These are phyloP conservation scores for Amylostereum areolatum DNA, from an alignment of 1,284 basidiomycete genomes.

Conservation along the genomic window DNA sequence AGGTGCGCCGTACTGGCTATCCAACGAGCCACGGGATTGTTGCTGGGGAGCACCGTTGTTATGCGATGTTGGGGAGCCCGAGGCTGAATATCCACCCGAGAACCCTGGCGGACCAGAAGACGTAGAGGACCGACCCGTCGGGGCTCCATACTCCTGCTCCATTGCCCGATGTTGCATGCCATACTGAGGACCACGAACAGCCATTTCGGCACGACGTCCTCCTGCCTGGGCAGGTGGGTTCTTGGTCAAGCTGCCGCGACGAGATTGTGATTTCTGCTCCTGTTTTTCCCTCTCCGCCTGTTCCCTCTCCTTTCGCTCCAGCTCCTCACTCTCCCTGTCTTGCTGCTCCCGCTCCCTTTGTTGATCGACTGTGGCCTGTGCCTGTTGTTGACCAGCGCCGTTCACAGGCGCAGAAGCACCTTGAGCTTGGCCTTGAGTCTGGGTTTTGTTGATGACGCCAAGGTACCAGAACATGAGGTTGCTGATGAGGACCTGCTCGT, in stretches of 20 bases:
- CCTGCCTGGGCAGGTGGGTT: conserved; percentile 39
- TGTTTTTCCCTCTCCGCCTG: conserved; percentile 38
- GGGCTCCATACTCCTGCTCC: conserved; percentile 67
- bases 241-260: conserved; percentile 38
- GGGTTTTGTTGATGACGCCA: conserved; percentile 91
- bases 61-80: conserved; percentile 23
- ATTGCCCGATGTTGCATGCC: conserved; percentile 90
- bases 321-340: conserved; percentile 30
- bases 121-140: conserved; percentile 14
- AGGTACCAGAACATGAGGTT: conserved; percentile 99
- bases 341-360: conserved; percentile 11
- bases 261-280: conserved; percentile 40
- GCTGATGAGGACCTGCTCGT: conserved; percentile 98
- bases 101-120: conserved; percentile 18
- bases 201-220: conserved; percentile 76
- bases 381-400: conserved; percentile 7
- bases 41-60: background rate
- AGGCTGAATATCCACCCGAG: conserved; percentile 25
- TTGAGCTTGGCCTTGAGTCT: conserved; percentile 28
- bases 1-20: background rate
- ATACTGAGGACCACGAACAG: conserved; percentile 85
- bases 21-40: background rate
- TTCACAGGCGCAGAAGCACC: conserved; percentile 1
- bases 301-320: conserved; percentile 41
- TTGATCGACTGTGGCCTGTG: background rate